Evolutionary conservation across 345 rosid genomes (phyloP), one percentile per base, ranked within the genome.

Genomic region (Tarenaya hassleriana): DNA sequence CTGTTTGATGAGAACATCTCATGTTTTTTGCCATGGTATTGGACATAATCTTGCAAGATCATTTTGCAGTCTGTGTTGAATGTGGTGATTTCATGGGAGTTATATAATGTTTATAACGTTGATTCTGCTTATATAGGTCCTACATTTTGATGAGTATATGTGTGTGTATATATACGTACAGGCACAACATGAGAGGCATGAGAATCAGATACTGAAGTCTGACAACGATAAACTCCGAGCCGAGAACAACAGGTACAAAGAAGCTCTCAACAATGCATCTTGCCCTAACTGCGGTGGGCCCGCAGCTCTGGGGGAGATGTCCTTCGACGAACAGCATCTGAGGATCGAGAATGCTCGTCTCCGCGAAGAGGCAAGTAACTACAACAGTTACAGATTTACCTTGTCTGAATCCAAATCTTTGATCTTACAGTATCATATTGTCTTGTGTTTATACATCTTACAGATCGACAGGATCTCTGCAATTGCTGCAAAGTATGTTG

Each of bases 311-410:
- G 98, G 98, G 17, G 98, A 92, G 55, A 88, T 92, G 95, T 88
- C 98, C 1, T 92, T 88, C 53, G 98, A 92, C 16, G 98, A 92
- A 71, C 98, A 92, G 37, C 96, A 92, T 61, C 59, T 85, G 70
- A 81, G 98, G 67, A 85, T 92, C 1, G 98, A 92, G 67, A 92
- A 85, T 67, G 88, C 79, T 51, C 84, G 98, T 19, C 69, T 92
- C 50, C 75, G 80, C 16, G 98, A 92, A 69, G 98, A 92, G 95
- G 98, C 86, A 8, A 4, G 8, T 20, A 18, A 8, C 41, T 11
- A 41, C 7, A 33, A 42, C 41, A 8, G n/a, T 19, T 18, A 6
- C 27, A 13, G 6, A 3, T 24, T 60, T 15, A 24, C 45, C 0
- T 40, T 3, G 12, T 24, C n/a, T 5, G 4, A 41, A 8, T 27